Evolutionary conservation across 2,329 filamentous ascomycete species (phyloP).

Genomic region (Metarhizium album): DNA sequence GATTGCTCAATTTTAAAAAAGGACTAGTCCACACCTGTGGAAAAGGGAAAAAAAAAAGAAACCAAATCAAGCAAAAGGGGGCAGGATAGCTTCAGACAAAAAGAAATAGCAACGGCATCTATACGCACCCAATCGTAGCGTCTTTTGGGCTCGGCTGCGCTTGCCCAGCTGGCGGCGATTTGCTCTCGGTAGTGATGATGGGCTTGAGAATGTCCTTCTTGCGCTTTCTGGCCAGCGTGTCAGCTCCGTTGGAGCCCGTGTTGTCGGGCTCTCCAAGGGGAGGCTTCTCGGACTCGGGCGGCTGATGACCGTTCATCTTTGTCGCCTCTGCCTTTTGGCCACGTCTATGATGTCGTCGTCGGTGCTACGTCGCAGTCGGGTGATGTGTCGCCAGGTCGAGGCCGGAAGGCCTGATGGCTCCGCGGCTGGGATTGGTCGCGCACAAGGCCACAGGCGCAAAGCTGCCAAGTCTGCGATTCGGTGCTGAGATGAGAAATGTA

Average conservation of each 20-base stretch:
- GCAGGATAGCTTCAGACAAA: background rate
- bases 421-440: background rate
- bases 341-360: background rate
- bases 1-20: too few species aligned
- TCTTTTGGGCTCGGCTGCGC: slow-evolving; percentile 12
- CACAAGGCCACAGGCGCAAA: background rate
- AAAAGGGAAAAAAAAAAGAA: too few species aligned
- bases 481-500: background rate
- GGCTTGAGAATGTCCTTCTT: slow-evolving; percentile 66
- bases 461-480: background rate
- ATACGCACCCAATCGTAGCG: slow-evolving; percentile 28
- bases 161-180: slow-evolving; percentile 1
- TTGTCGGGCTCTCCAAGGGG: slow-evolving; percentile 4
- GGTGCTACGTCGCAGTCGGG: background rate
- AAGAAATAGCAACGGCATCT: background rate
- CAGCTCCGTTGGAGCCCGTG: slow-evolving; percentile 19
- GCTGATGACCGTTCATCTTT: slow-evolving; percentile 19
- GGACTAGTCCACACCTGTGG: too few species aligned
- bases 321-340: background rate
- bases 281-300: slow-evolving; percentile 21
- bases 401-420: background rate
- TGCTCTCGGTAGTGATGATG: slow-evolving; percentile 58
- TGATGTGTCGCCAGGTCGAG: background rate
- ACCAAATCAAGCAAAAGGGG: too few species aligned
- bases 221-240: slow-evolving; percentile 50